A percentile compares a stretch with the other conserved stretches of the same genome.
phyloP scores from a whole-genome alignment of 208 protist species.

The Leptomonas seymouri region DNA sequence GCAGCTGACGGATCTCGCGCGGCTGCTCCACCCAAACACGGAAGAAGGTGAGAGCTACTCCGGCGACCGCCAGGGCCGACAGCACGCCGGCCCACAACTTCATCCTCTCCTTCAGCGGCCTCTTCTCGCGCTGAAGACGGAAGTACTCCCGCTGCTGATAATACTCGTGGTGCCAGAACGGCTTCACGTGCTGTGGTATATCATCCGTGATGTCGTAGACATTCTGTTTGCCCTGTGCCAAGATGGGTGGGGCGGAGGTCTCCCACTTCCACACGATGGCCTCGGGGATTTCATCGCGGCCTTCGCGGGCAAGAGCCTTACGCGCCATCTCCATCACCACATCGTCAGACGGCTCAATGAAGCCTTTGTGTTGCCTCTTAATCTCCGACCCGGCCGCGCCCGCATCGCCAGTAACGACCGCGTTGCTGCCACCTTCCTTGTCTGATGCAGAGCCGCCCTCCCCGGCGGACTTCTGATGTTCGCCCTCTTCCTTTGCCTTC shows the following conservation, averaged over 20 bases:
- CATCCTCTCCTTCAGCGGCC: conserved; percentile 69
- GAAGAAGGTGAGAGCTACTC: conserved; percentile 62
- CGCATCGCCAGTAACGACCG: neutral
- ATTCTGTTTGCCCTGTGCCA: conserved; percentile 80
- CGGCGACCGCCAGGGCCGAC: conserved; percentile 36
- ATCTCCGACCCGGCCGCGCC: conserved; percentile 19
- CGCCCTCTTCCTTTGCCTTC: neutral
- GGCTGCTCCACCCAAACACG: conserved; percentile 89
- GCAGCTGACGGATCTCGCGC: conserved; percentile 75
- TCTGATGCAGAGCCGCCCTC: conserved; percentile 9
- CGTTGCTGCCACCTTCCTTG: conserved; percentile 2
- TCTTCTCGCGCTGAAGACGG: conserved; percentile 75
- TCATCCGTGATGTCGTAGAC: conserved; percentile 88
- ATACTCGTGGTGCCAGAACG: conserved; percentile 88
- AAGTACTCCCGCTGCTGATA: conserved; percentile 92
- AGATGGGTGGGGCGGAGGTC: conserved; percentile 72
- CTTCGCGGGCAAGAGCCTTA: conserved; percentile 78
- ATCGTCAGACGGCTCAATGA: conserved; percentile 83
- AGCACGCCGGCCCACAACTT: conserved; percentile 41
- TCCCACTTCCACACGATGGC: conserved; percentile 83
- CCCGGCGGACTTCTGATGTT: conserved; percentile 6
- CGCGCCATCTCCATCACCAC: conserved; percentile 87
- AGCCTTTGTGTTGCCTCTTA: conserved; percentile 51
- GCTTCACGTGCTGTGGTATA: conserved; percentile 88
- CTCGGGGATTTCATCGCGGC: conserved; percentile 70